Evolutionary conservation across 1,284 basidiomycete species (phyloP), one percentile per base, ranked within the genome.

Genomic region (Exobasidium cylindrosporum): DNA sequence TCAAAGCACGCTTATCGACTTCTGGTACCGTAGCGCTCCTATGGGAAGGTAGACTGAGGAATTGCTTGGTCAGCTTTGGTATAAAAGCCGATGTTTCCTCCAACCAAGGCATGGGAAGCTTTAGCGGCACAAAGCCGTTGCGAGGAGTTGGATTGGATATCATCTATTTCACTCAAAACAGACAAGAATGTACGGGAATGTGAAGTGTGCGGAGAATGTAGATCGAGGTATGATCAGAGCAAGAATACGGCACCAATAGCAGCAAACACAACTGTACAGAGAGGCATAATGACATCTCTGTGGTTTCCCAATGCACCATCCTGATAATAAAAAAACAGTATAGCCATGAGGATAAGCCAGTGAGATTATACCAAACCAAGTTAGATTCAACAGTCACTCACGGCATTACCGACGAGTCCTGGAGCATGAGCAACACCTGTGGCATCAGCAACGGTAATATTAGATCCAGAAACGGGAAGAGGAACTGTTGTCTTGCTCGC

Each of bases 21-120:
- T 69, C 61, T 2, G 64, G 68, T 23, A 89, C 92, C 68, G 84
- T 96, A 30, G 89, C 93, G 4, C 80, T 97, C 32, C 86, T 97
- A 76, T 97, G 94, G 90, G 92, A 97, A 82, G 91, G 92, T 5
- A 86, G 92, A n/a, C 82, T 97, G 72, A 86, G 88, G 49, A 91
- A 92, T 72, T 89, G 93, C 82, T 84, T 97, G 17, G 87, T 97
- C 68, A 90, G 91, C 63, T 81, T 95, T 30, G 94, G 94, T 2
- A 86, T 96, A 14, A 86, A 91, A 14, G 91, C 91, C 3, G 91
- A 97, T 76, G 84, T 97, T 10, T 86, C 89, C 40, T 84, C 87
- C 58, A n/a, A n/a, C 5, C 4, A 29, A 28, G 53, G 24, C 2
- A 44, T 44, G 32, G 53, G 53, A 5, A 31, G 31, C 4, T 35